phyloP scores from a whole-genome alignment of 768 basidiomycete species.

The Collybia sp. region DNA sequence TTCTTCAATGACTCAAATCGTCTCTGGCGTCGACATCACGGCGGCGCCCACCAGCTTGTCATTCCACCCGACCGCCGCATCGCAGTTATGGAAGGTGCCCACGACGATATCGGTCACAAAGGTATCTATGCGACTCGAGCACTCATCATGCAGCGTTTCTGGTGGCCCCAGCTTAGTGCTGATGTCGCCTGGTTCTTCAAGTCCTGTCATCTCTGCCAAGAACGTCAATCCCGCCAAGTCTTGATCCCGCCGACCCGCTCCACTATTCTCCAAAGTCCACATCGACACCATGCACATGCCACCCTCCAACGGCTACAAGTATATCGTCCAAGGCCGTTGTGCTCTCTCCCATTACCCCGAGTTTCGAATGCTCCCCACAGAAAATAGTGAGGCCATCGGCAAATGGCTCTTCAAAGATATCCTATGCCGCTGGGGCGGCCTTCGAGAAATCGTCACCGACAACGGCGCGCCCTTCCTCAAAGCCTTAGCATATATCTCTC shows the following conservation, averaged over 20 bases:
- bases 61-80: too few species aligned
- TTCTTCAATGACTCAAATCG: too few species aligned
- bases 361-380: background rate
- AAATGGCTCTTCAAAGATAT: slow-evolving; percentile 6
- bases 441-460: slow-evolving; percentile 23
- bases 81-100: too few species aligned
- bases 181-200: too few species aligned
- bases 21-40: too few species aligned
- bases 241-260: slow-evolving; percentile 7
- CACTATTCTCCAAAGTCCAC: slow-evolving; percentile 27
- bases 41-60: too few species aligned
- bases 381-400: background rate
- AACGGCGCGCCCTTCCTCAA: slow-evolving; percentile 15
- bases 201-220: too few species aligned
- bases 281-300: slow-evolving; percentile 38
- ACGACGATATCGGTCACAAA: too few species aligned
- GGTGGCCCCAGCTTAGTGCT: too few species aligned
- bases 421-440: slow-evolving; percentile 25
- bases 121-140: too few species aligned
- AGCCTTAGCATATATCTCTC: slow-evolving; percentile 8
- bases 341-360: background rate
- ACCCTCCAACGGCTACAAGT: background rate
- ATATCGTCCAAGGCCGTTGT: background rate
- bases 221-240: too few species aligned
- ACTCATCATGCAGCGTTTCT: too few species aligned